Conservation (phyloP, 441 rosid species). For the Eutrema salsugineum region DNA sequence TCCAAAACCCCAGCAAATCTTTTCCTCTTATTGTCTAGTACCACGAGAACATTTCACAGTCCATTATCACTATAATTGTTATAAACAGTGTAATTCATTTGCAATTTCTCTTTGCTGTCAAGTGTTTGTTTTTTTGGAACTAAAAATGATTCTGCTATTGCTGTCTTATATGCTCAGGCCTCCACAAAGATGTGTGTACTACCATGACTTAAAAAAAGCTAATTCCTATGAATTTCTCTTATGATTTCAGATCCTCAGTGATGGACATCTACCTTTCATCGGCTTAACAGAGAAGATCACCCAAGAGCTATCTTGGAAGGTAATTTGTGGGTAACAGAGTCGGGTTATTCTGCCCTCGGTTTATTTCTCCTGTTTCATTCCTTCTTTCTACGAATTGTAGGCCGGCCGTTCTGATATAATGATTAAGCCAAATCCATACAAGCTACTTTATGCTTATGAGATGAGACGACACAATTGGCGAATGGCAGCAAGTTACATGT, state of each 20-base stretch:
- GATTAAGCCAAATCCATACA: conserved; percentile 81
- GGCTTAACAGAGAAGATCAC: conserved; percentile 93
- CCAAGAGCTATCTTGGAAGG: conserved; percentile 98
- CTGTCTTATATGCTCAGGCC: background rate
- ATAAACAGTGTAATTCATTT: background rate
- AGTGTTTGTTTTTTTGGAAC: conserved; percentile 4
- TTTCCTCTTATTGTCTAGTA: conserved; percentile 1
- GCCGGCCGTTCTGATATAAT: conserved; percentile 81
- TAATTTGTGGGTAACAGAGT: conserved; percentile 31
- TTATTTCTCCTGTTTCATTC: conserved; percentile 14
- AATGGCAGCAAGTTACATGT: conserved; percentile 87
- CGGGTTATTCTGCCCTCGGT: conserved; percentile 12
- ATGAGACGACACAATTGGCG: conserved; percentile 95
- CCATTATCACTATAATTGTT: background rate
- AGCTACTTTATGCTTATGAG: conserved; percentile 94
- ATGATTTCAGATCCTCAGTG: conserved; percentile 68
- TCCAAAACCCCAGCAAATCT: background rate
- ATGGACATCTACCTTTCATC: conserved; percentile 85
- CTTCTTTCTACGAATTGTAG: conserved; percentile 42
- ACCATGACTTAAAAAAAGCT: background rate
- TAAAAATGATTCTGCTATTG: conserved; percentile 1
- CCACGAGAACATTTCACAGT: background rate
- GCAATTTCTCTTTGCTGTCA: conserved; percentile 8
- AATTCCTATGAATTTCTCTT: background rate
- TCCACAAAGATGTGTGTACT: background rate